Conservation (phyloP, 257 asterid genomes). For the Craterostigma plantagineum region DNA sequence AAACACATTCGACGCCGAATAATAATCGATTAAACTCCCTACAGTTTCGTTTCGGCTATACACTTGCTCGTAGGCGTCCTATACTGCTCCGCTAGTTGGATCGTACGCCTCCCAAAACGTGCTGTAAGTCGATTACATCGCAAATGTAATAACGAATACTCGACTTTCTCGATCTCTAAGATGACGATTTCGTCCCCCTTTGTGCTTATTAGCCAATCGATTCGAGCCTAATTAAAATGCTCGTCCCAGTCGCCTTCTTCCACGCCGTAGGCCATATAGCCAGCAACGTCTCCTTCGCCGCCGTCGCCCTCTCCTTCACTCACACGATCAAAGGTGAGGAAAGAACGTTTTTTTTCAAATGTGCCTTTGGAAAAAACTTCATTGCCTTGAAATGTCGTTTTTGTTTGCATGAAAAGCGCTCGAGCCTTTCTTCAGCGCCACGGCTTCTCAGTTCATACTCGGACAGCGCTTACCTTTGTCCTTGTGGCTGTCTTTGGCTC, state of each 20-base stretch:
- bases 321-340: conserved; percentile 75
- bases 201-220: conserved; percentile 41
- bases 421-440: conserved; percentile 98
- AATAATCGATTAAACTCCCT: conserved; percentile 3
- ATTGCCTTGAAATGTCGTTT: not conserved
- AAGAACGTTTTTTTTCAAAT: too few relatives aligned
- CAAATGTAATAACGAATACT: too few relatives aligned
- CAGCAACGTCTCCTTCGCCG: conserved; percentile 64
- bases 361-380: not conserved
- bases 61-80: conserved; percentile 58
- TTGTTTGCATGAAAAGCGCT: conserved; percentile 45
- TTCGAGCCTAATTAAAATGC: conserved; percentile 47
- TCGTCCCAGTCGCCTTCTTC: conserved; percentile 60
- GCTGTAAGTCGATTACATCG: conserved; percentile 45
- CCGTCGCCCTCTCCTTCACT: conserved; percentile 75
- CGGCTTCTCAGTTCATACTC: conserved; percentile 91
- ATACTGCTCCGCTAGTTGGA: conserved; percentile 57
- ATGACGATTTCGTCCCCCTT: not conserved
- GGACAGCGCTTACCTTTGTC: conserved; percentile 76
- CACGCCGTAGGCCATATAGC: conserved; percentile 70
- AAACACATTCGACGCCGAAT: not conserved
- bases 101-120: conserved; percentile 78
- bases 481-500: conserved; percentile 86
- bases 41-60: conserved; percentile 68
- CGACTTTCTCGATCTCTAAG: not conserved